Evolutionary conservation across 768 basidiomycete genomes (phyloP), one percentile per base, ranked within the genome.

Genomic region (Trametes elegans): DNA sequence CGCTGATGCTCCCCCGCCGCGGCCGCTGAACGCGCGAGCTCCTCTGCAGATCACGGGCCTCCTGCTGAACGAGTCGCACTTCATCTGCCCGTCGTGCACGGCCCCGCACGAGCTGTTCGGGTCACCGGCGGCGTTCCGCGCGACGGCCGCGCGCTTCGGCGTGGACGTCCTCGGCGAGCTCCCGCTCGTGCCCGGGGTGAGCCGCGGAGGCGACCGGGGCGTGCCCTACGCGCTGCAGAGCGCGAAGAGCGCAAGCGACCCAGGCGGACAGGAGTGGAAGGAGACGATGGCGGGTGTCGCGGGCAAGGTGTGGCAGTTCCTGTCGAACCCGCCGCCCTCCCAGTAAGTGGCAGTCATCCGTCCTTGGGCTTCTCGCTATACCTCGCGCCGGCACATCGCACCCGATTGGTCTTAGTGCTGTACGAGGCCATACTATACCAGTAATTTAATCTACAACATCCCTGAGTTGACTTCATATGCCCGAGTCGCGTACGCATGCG

Each of bases 21-120:
- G 16, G n/a, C 14, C n/a, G 10, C 3, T 21, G 16, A 10, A 23
- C 27, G 18, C 18, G 16, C 34, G 18, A 41, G 13, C 18, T 13
- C 6, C n/a, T 34, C 13, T 24, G 7, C 26, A 97, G 94, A 90
- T 97, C 53, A 80, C 84, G 2, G 96, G 96, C 7, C 76, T 92
- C 1, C 71, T 98, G 0, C 83, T 98, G 39, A 98, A 98, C 67
- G 88, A 94, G 75, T 82, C 93, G 0, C 82, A 89, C 70, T 95
- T 87, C 68, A 73, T 86, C 26, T 94, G 92, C 62, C 78, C 88
- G 0, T 79, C 81, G 9, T 97, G 93, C 65, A 71, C 76, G 1
- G 76, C 78, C 0, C 75, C 75, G 1, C 87, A 86, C 59, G 71
- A 83, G 58, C 73, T 89, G 31, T 91, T 88, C 55, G 95, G 95